Evolutionary conservation across 2,329 filamentous ascomycete species (phyloP).

Genomic region (Sporothrix phasma): DNA sequence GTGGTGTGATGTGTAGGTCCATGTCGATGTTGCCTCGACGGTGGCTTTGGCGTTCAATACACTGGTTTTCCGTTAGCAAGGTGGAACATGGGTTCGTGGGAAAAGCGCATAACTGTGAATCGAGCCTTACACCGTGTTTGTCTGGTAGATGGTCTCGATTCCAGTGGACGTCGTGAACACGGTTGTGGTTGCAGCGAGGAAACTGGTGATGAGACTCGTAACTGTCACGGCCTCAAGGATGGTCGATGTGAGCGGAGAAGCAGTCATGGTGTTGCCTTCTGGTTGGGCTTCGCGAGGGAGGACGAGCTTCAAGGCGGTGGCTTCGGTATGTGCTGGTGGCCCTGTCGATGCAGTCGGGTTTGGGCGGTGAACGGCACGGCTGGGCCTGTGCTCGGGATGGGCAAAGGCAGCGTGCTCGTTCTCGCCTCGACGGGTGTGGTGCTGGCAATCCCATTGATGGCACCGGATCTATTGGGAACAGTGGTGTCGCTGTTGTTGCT

Average conservation of each 20-base stretch:
- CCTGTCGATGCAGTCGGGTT: background rate
- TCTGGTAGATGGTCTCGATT: slow-evolving; percentile 9
- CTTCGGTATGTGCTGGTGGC: background rate
- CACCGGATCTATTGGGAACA: background rate
- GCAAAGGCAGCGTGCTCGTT: background rate
- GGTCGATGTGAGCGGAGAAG: slow-evolving; percentile 11
- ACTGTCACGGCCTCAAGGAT: slow-evolving; percentile 10
- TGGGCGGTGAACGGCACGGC: background rate
- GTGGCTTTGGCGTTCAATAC: slow-evolving; percentile 18
- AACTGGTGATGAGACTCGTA: slow-evolving; percentile 1
- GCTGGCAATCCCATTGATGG: background rate
- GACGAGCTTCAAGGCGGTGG: background rate
- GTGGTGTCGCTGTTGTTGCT: background rate
- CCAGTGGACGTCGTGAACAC: slow-evolving; percentile 6
- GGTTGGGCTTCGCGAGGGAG: slow-evolving; percentile 11
- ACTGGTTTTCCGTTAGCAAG: background rate
- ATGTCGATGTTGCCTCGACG: slow-evolving; percentile 18
- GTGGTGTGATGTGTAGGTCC: slow-evolving; percentile 13
- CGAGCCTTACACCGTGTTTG: slow-evolving; percentile 15
- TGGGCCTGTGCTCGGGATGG: background rate
- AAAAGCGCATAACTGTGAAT: no score
- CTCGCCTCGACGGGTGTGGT: background rate
- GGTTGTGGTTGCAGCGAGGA: slow-evolving; percentile 8
- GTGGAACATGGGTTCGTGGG: background rate
- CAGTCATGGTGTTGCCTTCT: slow-evolving; percentile 6